Base-by-base conservation (phyloP, 306 rosid species). In the Malus sieversii region DNA sequence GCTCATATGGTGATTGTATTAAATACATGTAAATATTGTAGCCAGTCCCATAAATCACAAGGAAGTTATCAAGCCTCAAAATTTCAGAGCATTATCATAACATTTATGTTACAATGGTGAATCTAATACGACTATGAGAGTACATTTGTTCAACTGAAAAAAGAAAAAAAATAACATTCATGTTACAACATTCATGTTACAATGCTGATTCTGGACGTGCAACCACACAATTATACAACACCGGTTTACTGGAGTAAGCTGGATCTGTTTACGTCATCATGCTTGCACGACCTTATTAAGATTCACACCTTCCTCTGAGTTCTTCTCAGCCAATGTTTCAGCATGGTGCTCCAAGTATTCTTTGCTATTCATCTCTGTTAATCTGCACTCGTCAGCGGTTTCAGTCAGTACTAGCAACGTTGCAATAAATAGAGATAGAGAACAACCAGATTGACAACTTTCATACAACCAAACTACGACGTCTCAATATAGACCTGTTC, bases 311-410 rank as follows among this genome's bases (percentile, higher is more conserved):
- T 73, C 74, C 68, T 73, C 66, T 64, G 72, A 73, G 22, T 58
- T 42, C 79, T 78, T 87, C 83, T 84, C 90, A 30, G 84, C 88
- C 73, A 87, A 77, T 60, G 75, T 79, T 58, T 77, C 71, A 27
- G 99, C 88, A 80, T 95, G 99, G 18, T 90, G 97, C 73, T 92
- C 90, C 65, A 95, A 85, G 84, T 90, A 94, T 82, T 94, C 97
- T 81, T 63, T 89, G 88, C 97, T 94, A 86, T 88, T 91, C 77
- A 94, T 91, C 86, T 94, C 98, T 22, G 98, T 92, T 85, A 94
- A 80, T 83, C 98, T 94, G 90, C 89, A 85, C 68, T 63, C 30
- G 58, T 68, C 62, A 68, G 68, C 29, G 55, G 64, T 33, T 64
- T 83, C 35, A 18, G 64, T 85, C 79, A 67, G 13, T 58, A 57